Base-by-base conservation (phyloP, 148 eudicot genomes). In the Mesembryanthemum crystallinum region DNA sequence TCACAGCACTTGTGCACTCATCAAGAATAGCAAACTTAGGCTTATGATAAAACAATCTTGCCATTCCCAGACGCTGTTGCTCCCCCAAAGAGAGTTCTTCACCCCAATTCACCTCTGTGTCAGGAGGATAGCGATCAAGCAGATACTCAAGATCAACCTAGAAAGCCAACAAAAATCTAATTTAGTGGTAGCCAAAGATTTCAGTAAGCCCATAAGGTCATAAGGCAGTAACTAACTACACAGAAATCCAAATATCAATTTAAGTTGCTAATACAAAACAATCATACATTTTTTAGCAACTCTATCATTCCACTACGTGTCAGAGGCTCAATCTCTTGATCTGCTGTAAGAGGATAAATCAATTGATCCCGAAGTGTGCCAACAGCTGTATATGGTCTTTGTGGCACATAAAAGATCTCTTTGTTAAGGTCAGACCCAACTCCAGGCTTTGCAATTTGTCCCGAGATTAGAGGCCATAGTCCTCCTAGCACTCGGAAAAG, bases 1-100 rank as follows among this genome's bases (percentile, higher is more conserved):
- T 95, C 77, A 95, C 98, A 14, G 98, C 98, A 88, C 98, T 92
- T 39, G 98, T 95, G 77, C 98, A 95, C 77, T 95, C 98, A 85
- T 95, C 98, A 67, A 95, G 91, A 78, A 95, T 95, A 55, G 98
- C 98, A 88, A 92, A 95, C 80, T 89, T 95, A 76, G 98, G 98
- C 80, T 92, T 95, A 84, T 95, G 98, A 84, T 95, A 95, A 80
- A 95, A 95, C 73, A 95, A 90, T 79, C 98, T 91, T 33, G 98
- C 97, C 98, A 95, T 95, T 82, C 98, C 98, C 77, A 95, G 73
- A 70, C 98, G 88, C 78, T 95, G 98, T 68, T 95, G 98, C 82
- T 95, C 98, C 24, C 98, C 98, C 54, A 95, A 79, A 65, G 98
- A 95, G 24, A 95, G 86, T 69, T 95, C 97, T 76, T 95, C 97